Evolutionary conservation across 1,284 basidiomycete species (phyloP), one percentile per base, ranked within the genome.

Genomic region (Tranzscheliella williamsii): DNA sequence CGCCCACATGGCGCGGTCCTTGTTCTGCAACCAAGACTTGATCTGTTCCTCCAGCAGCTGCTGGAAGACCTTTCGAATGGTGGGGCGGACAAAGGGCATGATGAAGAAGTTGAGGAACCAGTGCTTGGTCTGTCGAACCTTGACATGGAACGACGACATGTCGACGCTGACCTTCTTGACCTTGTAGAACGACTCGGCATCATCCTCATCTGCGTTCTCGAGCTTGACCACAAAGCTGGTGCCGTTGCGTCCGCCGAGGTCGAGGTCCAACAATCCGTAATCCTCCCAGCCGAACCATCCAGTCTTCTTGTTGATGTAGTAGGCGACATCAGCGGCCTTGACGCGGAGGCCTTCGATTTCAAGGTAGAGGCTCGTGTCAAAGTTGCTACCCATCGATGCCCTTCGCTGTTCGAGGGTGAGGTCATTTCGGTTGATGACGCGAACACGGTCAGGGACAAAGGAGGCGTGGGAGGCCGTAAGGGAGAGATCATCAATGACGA

Each of bases 111-210:
- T 72, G 24, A 68, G 49, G 42, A 76, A 61, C 37, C 67, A 71
- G 52, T 74, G 67, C 41, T 60, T 44, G 12, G 60, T 61, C 42
- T 73, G 51, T 36, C 67, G 53, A 30, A 76, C 62, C 27, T 46
- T 78, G 26, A 46, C 53, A 54, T 54, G 46, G 55, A 60, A 80
- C 78, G 35, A 68, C 27, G 68, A 50, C 56, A 81, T 77, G 56
- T 76, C 74, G 50, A 82, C 80, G 29, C 79, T 70, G 49, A 81
- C 80, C 42, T 78, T 73, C 67, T 80, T 79, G 61, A 82, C 79
- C 53, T 76, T 78, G 73, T 81, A 81, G 79, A 79, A 82, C 13
- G 79, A 76, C 74, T 82, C 80, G 38, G 71, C 63, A 57, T 81
- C 80, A 5, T 76, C 72, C 42, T 80, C 79, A 30, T 74, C 68